A percentile compares a stretch with the other conserved stretches of the same genome.
Evolutionary conservation across 768 basidiomycete genomes (phyloP).

Genomic region (Termitomyces bulborhizus): DNA sequence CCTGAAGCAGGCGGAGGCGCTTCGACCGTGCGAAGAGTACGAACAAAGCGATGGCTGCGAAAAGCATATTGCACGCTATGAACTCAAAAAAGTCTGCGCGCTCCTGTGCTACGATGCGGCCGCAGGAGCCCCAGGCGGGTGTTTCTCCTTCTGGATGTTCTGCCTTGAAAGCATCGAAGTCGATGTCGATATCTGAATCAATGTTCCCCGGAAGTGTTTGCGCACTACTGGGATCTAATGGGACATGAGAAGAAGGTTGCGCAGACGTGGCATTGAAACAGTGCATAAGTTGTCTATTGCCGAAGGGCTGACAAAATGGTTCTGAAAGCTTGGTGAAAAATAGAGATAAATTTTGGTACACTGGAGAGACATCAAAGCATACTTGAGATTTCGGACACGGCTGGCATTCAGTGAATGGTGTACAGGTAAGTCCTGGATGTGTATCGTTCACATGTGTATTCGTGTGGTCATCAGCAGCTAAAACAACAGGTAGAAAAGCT

Average conservation of each 20-base stretch:
- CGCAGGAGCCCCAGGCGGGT: constrained; percentile 91
- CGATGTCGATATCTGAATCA: constrained; percentile 1
- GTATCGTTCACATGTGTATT: constrained; percentile 21
- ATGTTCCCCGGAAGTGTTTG: constrained; percentile 16
- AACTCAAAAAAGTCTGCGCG: constrained; percentile 90
- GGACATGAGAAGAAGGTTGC: constrained; percentile 14
- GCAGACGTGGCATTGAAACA: constrained; percentile 45
- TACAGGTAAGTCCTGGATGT: constrained; percentile 32
- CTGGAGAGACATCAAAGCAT: constrained; percentile 15
- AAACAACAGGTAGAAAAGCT: constrained; percentile 13
- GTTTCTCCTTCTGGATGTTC: constrained; percentile 43
- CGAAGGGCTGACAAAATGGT: constrained; percentile 95
- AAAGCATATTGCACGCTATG: constrained; percentile 73
- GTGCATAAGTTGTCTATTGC: constrained; percentile 86
- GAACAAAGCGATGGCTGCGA: constrained; percentile 59
- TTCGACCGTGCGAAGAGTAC: constrained; percentile 66
- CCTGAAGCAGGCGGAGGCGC: constrained; percentile 65
- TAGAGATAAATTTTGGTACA: background rate
- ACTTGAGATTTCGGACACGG: constrained; percentile 62
- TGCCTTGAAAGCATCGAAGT: constrained; percentile 1
- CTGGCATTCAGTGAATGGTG: constrained; percentile 52
- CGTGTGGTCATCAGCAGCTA: constrained; percentile 9
- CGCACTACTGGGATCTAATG: constrained; percentile 2
- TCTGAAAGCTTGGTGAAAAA: constrained; percentile 54
- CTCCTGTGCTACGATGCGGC: constrained; percentile 75